Evolutionary conservation across 2,329 filamentous ascomycete species (phyloP).

Genomic region (Aspergillus hiratsukae): DNA sequence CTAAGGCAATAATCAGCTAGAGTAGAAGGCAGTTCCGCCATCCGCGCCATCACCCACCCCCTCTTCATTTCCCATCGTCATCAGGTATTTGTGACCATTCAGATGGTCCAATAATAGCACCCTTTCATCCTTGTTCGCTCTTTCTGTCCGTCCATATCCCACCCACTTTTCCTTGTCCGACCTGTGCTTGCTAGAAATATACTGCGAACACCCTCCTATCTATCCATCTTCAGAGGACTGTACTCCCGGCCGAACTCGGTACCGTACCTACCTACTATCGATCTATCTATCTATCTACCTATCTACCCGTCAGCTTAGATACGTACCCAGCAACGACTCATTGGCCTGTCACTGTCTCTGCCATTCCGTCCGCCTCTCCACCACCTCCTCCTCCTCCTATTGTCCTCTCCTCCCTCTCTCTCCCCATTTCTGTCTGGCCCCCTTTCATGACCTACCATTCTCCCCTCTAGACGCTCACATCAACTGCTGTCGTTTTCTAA

Average conservation of each 20-base stretch:
- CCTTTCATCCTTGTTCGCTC: background rate
- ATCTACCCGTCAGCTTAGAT: background rate
- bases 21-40: conserved; percentile 8
- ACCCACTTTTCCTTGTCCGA: background rate
- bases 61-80: background rate
- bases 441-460: conserved; percentile 6
- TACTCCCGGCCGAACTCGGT: background rate
- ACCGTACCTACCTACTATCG: background rate
- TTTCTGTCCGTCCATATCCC: background rate
- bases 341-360: background rate
- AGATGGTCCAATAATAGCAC: background rate
- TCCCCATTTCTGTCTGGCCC: conserved; percentile 3
- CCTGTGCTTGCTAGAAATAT: background rate
- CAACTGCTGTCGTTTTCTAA: conserved; percentile 32
- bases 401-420: conserved; percentile 8
- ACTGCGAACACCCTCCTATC: background rate
- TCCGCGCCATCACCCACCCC: conserved; percentile 4
- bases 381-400: conserved; percentile 2
- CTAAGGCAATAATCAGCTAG: background rate
- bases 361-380: conserved; percentile 3
- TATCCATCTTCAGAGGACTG: background rate
- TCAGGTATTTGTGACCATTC: background rate
- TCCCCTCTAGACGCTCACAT: background rate
- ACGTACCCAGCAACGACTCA: background rate
- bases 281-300: background rate